Percentiles rank a stretch among this genome's conserved stretches.
Conservation (phyloP, 169 alveolate species). For the Plasmodium knowlesi region DNA sequence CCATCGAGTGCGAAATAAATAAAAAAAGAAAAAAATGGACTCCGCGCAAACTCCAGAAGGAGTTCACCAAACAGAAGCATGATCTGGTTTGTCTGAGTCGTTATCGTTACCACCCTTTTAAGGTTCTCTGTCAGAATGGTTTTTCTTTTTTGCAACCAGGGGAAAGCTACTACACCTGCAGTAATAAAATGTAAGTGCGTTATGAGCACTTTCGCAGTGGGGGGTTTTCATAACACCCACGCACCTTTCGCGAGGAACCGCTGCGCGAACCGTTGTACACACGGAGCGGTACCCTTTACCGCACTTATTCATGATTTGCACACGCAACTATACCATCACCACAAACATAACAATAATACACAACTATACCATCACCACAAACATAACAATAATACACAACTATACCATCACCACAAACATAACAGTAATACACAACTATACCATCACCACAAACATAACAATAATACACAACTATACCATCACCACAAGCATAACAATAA, state of each 20-base stretch:
- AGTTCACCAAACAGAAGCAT: constrained; percentile 16
- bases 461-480: too few relatives aligned
- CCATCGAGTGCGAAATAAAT: constrained; percentile 46
- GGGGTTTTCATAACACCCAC: too few relatives aligned
- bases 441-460: too few relatives aligned
- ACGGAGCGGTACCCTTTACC: background rate
- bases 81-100: constrained; percentile 20
- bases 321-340: too few relatives aligned
- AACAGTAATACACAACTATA: too few relatives aligned
- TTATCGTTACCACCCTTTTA: constrained; percentile 22
- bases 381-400: too few relatives aligned
- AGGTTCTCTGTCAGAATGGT: constrained; percentile 8
- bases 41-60: constrained; percentile 19
- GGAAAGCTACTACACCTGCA: constrained; percentile 51
- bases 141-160: constrained; percentile 58
- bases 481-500: too few relatives aligned
- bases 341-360: too few relatives aligned
- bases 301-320: background rate
- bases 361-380: too few relatives aligned
- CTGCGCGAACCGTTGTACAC: too few relatives aligned
- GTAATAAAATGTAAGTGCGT: constrained; percentile 14
- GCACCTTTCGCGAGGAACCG: too few relatives aligned
- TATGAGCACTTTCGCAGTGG: background rate
- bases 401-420: too few relatives aligned
- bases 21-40: constrained; percentile 52